Evolutionary conservation across 2,329 filamentous ascomycete species (phyloP).

Genomic region (Xylaria sp.): DNA sequence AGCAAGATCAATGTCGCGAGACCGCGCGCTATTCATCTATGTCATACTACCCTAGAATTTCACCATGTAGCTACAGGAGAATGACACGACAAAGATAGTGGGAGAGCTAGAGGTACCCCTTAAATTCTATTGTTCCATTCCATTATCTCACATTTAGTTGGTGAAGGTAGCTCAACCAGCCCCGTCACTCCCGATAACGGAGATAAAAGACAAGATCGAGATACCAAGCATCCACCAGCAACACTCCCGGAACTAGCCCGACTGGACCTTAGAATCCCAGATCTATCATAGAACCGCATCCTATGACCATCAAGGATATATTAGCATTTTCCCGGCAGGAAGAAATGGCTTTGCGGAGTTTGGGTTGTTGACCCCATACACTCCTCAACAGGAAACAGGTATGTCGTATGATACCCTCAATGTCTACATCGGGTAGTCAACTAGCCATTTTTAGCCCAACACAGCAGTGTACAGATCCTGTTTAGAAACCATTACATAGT

Average conservation of each 20-base stretch:
- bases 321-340: no score
- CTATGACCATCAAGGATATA: background rate
- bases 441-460: no score
- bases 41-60: background rate
- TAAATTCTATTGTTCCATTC: no score
- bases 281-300: background rate
- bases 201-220: constrained; percentile 34
- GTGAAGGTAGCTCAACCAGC: constrained; percentile 6
- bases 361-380: no score
- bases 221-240: constrained; percentile 13
- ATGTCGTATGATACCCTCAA: no score
- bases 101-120: no score
- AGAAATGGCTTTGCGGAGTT: no score
- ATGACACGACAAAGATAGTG: background rate
- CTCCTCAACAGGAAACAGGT: no score
- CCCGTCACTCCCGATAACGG: constrained; percentile 37
- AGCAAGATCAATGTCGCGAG: background rate
- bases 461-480: no score
- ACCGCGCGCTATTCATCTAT: background rate
- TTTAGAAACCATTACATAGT: no score
- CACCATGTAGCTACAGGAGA: background rate
- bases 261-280: background rate
- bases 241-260: constrained; percentile 10
- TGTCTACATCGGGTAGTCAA: no score
- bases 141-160: background rate